A percentile compares a stretch with the other conserved stretches of the same genome.
Evolutionary conservation across 495 filamentous ascomycete species (phyloP).

Genomic region (Podospora australis): DNA sequence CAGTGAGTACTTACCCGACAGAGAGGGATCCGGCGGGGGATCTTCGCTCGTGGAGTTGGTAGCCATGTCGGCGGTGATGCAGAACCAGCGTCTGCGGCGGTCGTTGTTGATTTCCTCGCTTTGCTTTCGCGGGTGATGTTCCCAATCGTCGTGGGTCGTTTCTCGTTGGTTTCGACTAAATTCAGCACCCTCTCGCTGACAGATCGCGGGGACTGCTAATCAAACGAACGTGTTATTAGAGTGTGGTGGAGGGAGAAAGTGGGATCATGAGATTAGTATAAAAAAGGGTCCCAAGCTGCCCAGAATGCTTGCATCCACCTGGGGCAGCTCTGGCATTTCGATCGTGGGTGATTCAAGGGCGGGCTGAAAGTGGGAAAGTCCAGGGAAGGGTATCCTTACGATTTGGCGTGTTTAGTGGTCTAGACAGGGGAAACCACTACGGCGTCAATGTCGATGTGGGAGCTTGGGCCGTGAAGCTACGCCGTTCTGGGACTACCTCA

Average conservation of each 20-base stretch:
- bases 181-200: too few species aligned
- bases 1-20: constrained; percentile 21
- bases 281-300: background rate
- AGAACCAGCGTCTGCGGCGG: constrained; percentile 12
- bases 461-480: constrained; percentile 4
- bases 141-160: too few species aligned
- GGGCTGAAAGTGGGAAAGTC: background rate
- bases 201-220: too few species aligned
- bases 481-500: constrained; percentile 1
- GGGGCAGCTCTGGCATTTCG: background rate
- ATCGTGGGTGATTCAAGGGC: background rate
- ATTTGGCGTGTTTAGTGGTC: background rate
- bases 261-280: background rate
- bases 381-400: background rate
- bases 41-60: background rate
- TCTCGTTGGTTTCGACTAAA: too few species aligned
- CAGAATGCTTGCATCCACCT: background rate
- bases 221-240: background rate
- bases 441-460: background rate
- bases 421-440: background rate
- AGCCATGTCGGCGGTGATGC: constrained; percentile 17
- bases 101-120: too few species aligned
- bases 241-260: background rate
- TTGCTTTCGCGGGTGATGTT: too few species aligned
- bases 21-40: background rate